Evolutionary conservation across 1,139 yeast species (phyloP), one percentile per base, ranked within the genome.

Genomic region (Saccharomyces pastorianus): DNA sequence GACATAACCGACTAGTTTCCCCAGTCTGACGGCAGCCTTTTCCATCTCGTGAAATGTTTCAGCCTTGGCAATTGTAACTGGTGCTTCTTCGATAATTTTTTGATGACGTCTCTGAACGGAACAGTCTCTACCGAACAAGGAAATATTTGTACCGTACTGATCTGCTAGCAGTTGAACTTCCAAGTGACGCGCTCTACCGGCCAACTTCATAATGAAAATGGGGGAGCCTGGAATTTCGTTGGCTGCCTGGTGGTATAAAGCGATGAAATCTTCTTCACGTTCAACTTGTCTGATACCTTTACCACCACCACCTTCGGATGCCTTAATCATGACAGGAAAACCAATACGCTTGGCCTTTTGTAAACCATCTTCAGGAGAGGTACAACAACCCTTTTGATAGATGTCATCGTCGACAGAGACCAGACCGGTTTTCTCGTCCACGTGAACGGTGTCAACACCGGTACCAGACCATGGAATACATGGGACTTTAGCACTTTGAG

Each of bases 381-480:
- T 73, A 69, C 91, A 88, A 74, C 98, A 91, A 63, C 99, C 98
- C 73, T 87, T 77, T 60, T 84, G 81, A 70, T 95, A 93, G 46
- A 87, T 79, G 3, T 79, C 85, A 52, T 88, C 96, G 53, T 85
- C 78, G 53, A 93, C 99, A 42, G 96, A 88, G 41, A 93, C 99
- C 61, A 93, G 79, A 59, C 88, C 85, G 41, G 95, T 81, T 46
- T 71, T 67, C 41, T 73, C 65, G 69, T 93, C 96, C 51, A 88
- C 72, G 31, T 70, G 66, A 55, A 93, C 99, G 55, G 85, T 79
- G 60, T 85, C 89, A 52, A 93, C 95, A 63, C 98, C 98, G 34
- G 97, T 88, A 72, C 99, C 99, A 11, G 97, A 90, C 99, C 99
- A 93, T 58, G 99, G 98, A 65, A 93, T 93, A 79, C 98, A 91